A percentile compares a stretch with the other conserved stretches of the same genome.
phyloP scores from a whole-genome alignment of 2,329 filamentous ascomycete species.

The Grosmannia huntii region DNA sequence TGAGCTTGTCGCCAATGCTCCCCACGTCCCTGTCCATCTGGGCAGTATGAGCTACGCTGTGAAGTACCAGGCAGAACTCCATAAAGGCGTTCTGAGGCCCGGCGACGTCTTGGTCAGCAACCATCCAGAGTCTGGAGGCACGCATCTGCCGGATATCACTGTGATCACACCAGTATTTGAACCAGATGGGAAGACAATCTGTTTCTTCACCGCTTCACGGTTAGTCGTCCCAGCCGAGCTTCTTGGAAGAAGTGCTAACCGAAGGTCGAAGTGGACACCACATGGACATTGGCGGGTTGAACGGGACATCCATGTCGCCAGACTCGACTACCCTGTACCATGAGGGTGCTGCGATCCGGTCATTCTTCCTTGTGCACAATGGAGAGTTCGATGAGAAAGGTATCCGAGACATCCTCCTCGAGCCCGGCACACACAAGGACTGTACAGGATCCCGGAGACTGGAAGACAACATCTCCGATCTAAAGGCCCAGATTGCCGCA shows the following conservation, averaged over 20 bases:
- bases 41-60: slow-evolving; percentile 75
- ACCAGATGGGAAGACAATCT: slow-evolving; percentile 48
- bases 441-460: slow-evolving; percentile 69
- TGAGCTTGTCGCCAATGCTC: slow-evolving; percentile 67
- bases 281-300: slow-evolving; percentile 70
- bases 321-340: slow-evolving; percentile 52
- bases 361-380: slow-evolving; percentile 59
- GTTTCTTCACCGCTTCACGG: slow-evolving; percentile 66
- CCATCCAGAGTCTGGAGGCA: slow-evolving; percentile 72
- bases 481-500: slow-evolving; percentile 75
- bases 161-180: slow-evolving; percentile 69
- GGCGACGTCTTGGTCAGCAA: slow-evolving; percentile 76
- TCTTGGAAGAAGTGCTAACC: no score
- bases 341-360: slow-evolving; percentile 51
- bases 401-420: slow-evolving; percentile 57
- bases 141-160: slow-evolving; percentile 75
- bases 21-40: slow-evolving; percentile 67
- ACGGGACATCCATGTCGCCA: slow-evolving; percentile 72
- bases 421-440: slow-evolving; percentile 60
- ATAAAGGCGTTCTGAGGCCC: slow-evolving; percentile 61
- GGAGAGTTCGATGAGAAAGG: slow-evolving; percentile 68
- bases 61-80: slow-evolving; percentile 63
- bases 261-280: slow-evolving; percentile 49
- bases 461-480: slow-evolving; percentile 70
- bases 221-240: no score